Evolutionary conservation across 2,329 filamentous ascomycete genomes (phyloP).

Genomic region (Monascus ruber): DNA sequence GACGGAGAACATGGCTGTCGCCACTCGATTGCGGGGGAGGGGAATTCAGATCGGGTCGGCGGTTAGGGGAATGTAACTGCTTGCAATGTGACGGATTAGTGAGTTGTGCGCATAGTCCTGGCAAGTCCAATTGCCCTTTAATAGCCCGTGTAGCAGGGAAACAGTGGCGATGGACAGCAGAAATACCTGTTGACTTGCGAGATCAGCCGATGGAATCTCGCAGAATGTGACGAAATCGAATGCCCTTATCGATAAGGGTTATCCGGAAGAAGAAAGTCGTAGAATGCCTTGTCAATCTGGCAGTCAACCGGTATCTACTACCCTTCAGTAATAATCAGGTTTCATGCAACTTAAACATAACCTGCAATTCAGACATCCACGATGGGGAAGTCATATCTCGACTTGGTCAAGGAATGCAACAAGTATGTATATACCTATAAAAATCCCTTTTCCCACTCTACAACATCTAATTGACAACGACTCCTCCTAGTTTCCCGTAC

Average conservation of each 20-base stretch:
- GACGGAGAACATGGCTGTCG: conserved; percentile 45
- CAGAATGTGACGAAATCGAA: conserved; percentile 14
- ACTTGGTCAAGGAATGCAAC: conserved; percentile 48
- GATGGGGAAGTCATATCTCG: conserved; percentile 38
- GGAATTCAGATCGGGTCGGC: too few species aligned
- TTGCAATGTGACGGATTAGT: conserved; percentile 6
- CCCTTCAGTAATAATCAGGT: too few species aligned
- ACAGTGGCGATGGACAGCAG: too few species aligned
- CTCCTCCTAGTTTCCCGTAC: conserved; percentile 60
- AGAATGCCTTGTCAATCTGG: not conserved
- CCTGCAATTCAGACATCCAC: conserved; percentile 1
- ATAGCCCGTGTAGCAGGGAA: too few species aligned
- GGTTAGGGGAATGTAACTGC: not conserved
- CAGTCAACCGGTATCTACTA: too few species aligned
- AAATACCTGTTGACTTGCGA: too few species aligned
- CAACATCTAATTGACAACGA: too few species aligned
- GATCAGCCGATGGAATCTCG: too few species aligned
- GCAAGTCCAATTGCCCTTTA: too few species aligned
- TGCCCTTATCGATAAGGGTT: conserved; percentile 21
- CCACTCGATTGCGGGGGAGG: too few species aligned
- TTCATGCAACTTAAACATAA: too few species aligned
- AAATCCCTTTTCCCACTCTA: not conserved
- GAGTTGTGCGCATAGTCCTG: too few species aligned
- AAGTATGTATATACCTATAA: conserved; percentile 22
- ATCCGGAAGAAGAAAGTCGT: not conserved